Evolutionary conservation across 2,329 filamentous ascomycete species (phyloP).

Genomic region (Apiospora pterosperma): DNA sequence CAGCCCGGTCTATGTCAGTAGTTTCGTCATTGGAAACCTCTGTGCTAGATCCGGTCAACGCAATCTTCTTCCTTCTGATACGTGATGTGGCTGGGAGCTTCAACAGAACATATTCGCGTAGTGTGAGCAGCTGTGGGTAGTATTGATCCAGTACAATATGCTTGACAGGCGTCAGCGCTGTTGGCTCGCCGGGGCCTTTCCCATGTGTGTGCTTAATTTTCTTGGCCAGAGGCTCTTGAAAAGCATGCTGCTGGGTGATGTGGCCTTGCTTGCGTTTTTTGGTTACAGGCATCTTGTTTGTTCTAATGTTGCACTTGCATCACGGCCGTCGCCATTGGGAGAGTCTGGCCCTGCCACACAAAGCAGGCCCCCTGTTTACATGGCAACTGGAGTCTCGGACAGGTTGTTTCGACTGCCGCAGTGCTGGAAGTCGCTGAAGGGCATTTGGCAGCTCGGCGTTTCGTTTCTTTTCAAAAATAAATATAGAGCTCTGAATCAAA

Average conservation of each 20-base stretch:
- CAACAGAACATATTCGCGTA: conserved; percentile 68
- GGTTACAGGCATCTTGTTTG: background rate
- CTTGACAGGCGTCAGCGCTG: conserved; percentile 12
- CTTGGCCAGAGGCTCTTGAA: background rate
- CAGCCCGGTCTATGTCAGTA: conserved; percentile 33
- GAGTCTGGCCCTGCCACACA: background rate
- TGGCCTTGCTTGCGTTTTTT: background rate
- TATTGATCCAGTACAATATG: conserved; percentile 67
- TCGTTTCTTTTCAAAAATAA: background rate
- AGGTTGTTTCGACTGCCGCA: background rate
- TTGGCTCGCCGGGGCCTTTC: background rate
- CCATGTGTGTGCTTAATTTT: background rate
- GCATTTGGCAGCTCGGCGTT: background rate
- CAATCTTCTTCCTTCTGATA: conserved; percentile 55
- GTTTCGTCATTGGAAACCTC: conserved; percentile 11
- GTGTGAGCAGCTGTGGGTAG: conserved; percentile 61
- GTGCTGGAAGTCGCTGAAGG: background rate
- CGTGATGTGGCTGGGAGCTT: conserved; percentile 66
- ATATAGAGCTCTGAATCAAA: background rate
- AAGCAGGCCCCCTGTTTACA: background rate
- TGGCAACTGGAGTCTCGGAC: background rate
- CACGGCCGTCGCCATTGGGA: background rate
- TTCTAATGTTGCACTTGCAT: background rate
- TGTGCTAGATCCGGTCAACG: conserved; percentile 34
- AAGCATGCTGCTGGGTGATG: background rate